These are phyloP conservation scores for Oryza longistaminata DNA, from an alignment of 176 grass and related monocot genomes.

Conservation along the genomic window DNA sequence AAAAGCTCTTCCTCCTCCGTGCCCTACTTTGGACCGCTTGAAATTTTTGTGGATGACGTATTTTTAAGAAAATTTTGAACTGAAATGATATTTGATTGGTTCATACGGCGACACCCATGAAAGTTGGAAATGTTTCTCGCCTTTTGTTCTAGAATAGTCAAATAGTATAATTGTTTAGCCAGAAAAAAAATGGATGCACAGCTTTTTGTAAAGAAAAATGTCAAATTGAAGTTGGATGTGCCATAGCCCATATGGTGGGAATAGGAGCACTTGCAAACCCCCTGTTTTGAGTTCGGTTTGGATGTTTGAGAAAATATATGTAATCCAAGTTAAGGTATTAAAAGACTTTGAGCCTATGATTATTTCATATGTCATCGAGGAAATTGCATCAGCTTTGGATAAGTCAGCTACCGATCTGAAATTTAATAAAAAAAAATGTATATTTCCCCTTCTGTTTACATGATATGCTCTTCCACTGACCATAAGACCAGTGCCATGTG, in stretches of 20 bases:
- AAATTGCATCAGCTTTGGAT: not conserved
- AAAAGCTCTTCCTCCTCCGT: not conserved
- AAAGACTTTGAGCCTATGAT: not conserved
- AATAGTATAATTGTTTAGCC: not conserved
- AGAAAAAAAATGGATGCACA: not conserved
- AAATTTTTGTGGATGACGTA: not conserved
- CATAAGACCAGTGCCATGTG: not conserved
- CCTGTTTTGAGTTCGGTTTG: not conserved
- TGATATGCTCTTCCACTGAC: not conserved
- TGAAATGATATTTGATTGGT: not conserved
- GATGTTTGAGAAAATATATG: not conserved
- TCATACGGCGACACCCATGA: not conserved
- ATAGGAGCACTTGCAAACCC: not conserved
- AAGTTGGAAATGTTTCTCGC: not conserved
- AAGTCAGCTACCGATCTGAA: not conserved
- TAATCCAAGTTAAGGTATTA: not conserved
- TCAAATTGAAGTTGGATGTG: not conserved
- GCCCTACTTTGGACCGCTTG: not conserved
- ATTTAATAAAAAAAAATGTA: not conserved
- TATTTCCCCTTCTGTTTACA: not conserved
- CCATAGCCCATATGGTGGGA: not conserved
- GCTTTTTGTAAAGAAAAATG: not conserved
- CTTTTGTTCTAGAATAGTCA: not conserved
- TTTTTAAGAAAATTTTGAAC: not conserved
- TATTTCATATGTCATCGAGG: slow-evolving; percentile 16